Evolutionary conservation across 2,329 filamentous ascomycete genomes (phyloP), one percentile per base, ranked within the genome.

Genomic region (Epichloe sibirici): DNA sequence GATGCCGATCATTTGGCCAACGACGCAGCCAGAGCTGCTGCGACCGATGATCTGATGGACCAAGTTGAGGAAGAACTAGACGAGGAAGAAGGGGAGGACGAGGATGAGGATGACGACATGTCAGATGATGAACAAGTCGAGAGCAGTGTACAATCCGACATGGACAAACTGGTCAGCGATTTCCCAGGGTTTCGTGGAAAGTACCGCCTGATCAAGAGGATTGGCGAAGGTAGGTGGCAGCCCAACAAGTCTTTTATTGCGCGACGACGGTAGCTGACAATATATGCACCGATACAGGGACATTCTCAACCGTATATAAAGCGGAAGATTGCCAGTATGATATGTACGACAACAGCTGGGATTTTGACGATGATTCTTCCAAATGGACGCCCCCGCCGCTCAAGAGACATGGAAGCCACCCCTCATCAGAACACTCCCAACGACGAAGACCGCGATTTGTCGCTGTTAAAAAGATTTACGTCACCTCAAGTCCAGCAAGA

Each of bases 401-500:
- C 11, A 85, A 81, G 64, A 63, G 75, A 66, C 61, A 68, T 62
- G 47, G 61, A 8, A 73, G 72, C 43, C 64, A 65, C 21, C 40
- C 53, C 12, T 54, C 57, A 21, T 65, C 66, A 35, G 62, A 63
- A 44, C 59, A 58, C 21, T 59, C 62, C 5, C 60, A 61, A 9
- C 64, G 63, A 46, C 61, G 64, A 43, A 65, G 59, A 51, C 58
- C 85, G 25, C 88, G 86, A 65, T 97, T 85, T 63, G 94, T 98
- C 56, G 93, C 94, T 21, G 88, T 98, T 69, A 98, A 98, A 73
- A 98, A 98, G 73, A 98, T 98, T 61, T 98, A 98, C 68, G 93
- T 97, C 58, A 98, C 94, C 0, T 96, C 90, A 57, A 96, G 90
- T 59, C 93, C 93, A 0, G 78, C 84, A 31, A 87, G 93, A 45